These are phyloP conservation scores for Lodderomyces beijingensis DNA, from an alignment of 1,139 yeast species.

Conservation along the genomic window DNA sequence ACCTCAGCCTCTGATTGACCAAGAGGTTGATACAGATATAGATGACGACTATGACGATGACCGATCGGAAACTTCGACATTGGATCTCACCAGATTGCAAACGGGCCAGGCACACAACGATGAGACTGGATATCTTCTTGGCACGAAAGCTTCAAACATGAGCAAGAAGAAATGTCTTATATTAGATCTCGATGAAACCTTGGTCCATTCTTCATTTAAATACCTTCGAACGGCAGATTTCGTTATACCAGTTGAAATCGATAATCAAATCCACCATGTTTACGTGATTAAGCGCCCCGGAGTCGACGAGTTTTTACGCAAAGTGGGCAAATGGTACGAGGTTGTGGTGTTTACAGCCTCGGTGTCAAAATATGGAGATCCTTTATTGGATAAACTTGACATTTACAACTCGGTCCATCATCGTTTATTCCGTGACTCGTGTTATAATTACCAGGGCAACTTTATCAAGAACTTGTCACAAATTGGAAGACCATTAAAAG, in stretches of 20 bases:
- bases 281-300: constrained; percentile 97
- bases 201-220: constrained; percentile 93
- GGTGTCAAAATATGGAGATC: constrained; percentile 93
- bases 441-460: constrained; percentile 71
- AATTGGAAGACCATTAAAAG: constrained; percentile 85
- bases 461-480: constrained; percentile 91
- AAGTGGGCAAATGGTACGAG: constrained; percentile 84
- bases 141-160: constrained; percentile 26
- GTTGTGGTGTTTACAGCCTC: constrained; percentile 97
- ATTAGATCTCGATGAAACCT: constrained; percentile 90
- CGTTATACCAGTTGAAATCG: constrained; percentile 83
- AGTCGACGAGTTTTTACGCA: constrained; percentile 83
- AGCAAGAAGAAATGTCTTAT: constrained; percentile 77
- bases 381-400: constrained; percentile 85
- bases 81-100: constrained; percentile 56
- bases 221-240: constrained; percentile 90
- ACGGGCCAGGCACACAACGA: constrained; percentile 62
- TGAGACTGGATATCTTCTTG: constrained; percentile 62
- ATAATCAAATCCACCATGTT: constrained; percentile 86
- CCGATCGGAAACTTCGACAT: constrained; percentile 24
- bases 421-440: constrained; percentile 80
- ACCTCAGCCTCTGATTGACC: constrained; percentile 13
- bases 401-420: constrained; percentile 73
- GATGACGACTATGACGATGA: constrained; percentile 13
- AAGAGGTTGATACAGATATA: constrained; percentile 19